Base-by-base conservation (phyloP, 768 basidiomycete genomes). In the Cystobasidium ongulense region DNA sequence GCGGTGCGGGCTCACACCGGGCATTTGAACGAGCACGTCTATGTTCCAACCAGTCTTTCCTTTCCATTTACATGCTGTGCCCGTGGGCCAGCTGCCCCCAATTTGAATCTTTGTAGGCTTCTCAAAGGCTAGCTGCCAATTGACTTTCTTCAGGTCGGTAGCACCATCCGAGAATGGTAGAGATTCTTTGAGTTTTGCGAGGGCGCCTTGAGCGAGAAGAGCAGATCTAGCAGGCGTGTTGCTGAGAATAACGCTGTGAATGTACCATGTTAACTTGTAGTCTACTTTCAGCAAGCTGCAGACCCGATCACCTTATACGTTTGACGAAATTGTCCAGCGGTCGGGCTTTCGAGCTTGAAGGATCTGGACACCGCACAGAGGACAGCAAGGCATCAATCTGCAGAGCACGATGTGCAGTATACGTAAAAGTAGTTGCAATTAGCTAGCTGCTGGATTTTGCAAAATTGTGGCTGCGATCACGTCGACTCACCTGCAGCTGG, bases 11-110 rank as follows among this genome's bases (percentile, higher is more conserved):
- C 52, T n/a, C 4, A 79, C 78, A 0, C 73, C 39, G 25, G 78
- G 78, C 74, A 79, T 75, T 7, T 75, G 75, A 2, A 77, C 41
- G 0, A 74, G 74, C 1, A 78, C 21, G 33, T 79, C 78, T 21
- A 78, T 76, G 25, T 38, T 63, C 74, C 71, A 75, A 0, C 66
- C 18, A 46, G 74, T 73, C 53, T 76, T 76, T 8, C 76, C 77
- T 29, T 75, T 72, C 41, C 64, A 62, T 73, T 76, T 78, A 61
- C 70, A 1, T 1, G 63, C 75, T 8, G 72, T 75, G 18, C 76
- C 74, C 74, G 75, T 73, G 1, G 77, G 75, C 76, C 77, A 78
- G 33, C 57, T 57, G 0, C 78, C 78, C 18, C 74, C 65, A 13
- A 77, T 38, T 23, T 73, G 57, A 1, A 77, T 71, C 74, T 74